Conservation (phyloP, 78 protist species). For the Monocercomonoides exilis region DNA sequence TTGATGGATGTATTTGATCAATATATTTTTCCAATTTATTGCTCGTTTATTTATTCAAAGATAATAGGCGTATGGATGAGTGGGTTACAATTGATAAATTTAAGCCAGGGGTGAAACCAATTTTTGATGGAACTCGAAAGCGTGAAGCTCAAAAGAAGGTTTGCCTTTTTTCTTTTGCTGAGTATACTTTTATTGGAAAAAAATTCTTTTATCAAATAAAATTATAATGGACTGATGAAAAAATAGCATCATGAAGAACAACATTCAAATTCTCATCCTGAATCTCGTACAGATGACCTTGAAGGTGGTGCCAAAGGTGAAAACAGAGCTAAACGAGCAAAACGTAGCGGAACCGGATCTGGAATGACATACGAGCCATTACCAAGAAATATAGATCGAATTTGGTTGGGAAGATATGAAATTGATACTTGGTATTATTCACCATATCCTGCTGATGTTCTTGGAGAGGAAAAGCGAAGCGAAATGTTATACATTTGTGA, state of each 20-base stretch:
- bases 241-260: no score
- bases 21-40: no score
- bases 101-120: no score
- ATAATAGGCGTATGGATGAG: background rate
- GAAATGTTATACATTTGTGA: constrained; percentile 70
- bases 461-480: constrained; percentile 66
- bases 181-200: constrained; percentile 27
- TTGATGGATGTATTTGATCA: no score
- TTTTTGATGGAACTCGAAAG: no score
- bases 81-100: background rate
- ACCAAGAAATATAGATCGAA: constrained; percentile 49
- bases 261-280: no score
- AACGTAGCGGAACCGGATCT: no score
- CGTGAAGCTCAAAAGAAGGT: background rate
- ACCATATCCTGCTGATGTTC: constrained; percentile 60
- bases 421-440: constrained; percentile 66
- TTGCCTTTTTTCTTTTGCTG: background rate
- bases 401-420: constrained; percentile 59
- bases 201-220: constrained; percentile 16
- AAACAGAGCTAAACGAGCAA: no score
- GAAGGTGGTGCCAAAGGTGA: no score
- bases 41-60: background rate
- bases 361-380: no score
- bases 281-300: no score
- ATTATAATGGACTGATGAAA: no score